Evolutionary conservation across 768 basidiomycete species (phyloP), one percentile per base, ranked within the genome.

Genomic region (Suillus luteus): DNA sequence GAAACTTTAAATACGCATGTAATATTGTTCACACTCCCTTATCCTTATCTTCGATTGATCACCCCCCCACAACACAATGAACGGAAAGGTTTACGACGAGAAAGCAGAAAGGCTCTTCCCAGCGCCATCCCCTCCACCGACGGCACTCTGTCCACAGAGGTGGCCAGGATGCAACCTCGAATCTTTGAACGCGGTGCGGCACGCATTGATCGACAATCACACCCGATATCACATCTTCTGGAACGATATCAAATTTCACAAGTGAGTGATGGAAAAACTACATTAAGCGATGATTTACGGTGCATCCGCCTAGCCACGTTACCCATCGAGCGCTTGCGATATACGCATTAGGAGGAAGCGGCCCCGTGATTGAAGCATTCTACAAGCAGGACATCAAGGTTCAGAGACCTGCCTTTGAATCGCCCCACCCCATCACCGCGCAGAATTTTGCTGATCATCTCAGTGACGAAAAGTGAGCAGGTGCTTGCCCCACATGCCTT

Each of bases 171-270:
- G 71, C 24, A 70, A 60, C 11, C 6, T 51, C 1, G 67, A 70
- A 37, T 67, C 75, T 1, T 67, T 75, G 22, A 54, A 55, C n/a
- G 64, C 69, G 24, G 12, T 59, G 38, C 67, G 40, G 62, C 73
- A 72, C 5, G 63, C 78, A 7, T 72, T 87, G 52, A 81, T 80
- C 59, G 83, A 85, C 6, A 84, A 85, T 62, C 80, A 85, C 60
- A 71, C 73, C 43, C 78, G 73, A 59, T 76, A 77, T 70, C 84
- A 87, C 59, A 76, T 81, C 14, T 87, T 82, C 71, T 79, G 81
- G 68, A 82, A 85, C 60, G 70, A 83, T 15, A 65, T 55, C 27
- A 67, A 75, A 0, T 82, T 83, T 64, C 86, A 87, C 75, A 86
- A 86, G 86, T 85, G 65, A 17, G 80, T 71, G 15, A 1, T 31